Evolutionary conservation across 1,284 basidiomycete genomes (phyloP).

Genomic region (Sporisorium graminicola): DNA sequence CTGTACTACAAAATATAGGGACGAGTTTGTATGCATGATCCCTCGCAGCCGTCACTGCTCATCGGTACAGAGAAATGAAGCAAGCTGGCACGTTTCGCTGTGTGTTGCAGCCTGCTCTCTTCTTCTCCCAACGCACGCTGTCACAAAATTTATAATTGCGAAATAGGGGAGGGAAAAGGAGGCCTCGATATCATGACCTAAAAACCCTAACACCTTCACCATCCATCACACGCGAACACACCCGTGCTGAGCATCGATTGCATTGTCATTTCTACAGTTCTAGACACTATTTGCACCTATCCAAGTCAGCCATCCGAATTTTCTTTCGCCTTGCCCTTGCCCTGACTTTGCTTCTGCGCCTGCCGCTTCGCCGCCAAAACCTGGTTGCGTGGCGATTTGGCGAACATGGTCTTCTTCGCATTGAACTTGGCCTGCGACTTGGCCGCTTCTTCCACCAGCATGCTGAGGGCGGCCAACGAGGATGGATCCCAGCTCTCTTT

Average conservation of each 20-base stretch:
- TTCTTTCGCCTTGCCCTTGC: background rate
- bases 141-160: too few species aligned
- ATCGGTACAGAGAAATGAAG: too few species aligned
- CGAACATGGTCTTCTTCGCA: constrained; percentile 35
- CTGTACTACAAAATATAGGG: too few species aligned
- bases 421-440: constrained; percentile 32
- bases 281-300: background rate
- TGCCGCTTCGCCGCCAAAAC: constrained; percentile 12
- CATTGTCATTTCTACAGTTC: background rate
- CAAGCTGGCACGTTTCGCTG: too few species aligned
- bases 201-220: too few species aligned
- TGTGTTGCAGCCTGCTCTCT: too few species aligned
- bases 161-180: too few species aligned
- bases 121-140: too few species aligned
- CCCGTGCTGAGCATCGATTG: too few species aligned
- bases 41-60: too few species aligned
- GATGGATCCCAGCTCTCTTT: constrained; percentile 26
- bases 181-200: too few species aligned
- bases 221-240: background rate
- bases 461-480: constrained; percentile 24
- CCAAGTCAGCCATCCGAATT: background rate
- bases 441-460: constrained; percentile 34
- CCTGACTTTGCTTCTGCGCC: background rate
- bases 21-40: too few species aligned
- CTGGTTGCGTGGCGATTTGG: constrained; percentile 29